Percentiles rank a stretch among this genome's conserved stretches.
These are phyloP conservation scores for Penicillium lividum DNA, from an alignment of 495 filamentous ascomycete species.

Conservation along the genomic window DNA sequence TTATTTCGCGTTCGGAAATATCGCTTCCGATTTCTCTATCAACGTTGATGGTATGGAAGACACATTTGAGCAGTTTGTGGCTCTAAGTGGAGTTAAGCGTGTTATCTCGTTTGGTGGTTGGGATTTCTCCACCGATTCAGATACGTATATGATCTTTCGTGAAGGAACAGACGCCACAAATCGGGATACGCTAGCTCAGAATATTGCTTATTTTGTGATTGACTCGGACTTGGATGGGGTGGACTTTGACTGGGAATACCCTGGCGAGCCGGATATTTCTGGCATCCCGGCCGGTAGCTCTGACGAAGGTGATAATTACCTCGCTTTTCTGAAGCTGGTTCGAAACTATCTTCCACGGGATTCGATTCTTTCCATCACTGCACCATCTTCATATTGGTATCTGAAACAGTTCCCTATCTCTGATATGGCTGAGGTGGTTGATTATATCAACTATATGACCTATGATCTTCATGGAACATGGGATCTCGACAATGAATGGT, in stretches of 20 bases:
- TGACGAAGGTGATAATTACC: slow-evolving; percentile 7
- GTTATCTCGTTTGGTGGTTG: slow-evolving; percentile 53
- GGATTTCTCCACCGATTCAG: slow-evolving; percentile 39
- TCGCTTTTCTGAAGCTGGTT: not conserved
- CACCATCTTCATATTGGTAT: slow-evolving; percentile 39
- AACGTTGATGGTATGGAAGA: too few relatives aligned
- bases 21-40: too few relatives aligned
- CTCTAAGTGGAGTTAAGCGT: too few relatives aligned
- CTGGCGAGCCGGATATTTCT: slow-evolving; percentile 15
- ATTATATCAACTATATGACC: slow-evolving; percentile 40
- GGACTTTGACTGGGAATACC: slow-evolving; percentile 48
- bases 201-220: slow-evolving; percentile 36
- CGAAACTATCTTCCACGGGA: too few relatives aligned
- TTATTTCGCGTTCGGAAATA: too few relatives aligned
- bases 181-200: slow-evolving; percentile 34
- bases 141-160: slow-evolving; percentile 40
- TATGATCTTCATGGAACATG: slow-evolving; percentile 37
- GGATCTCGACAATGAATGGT: not conserved
- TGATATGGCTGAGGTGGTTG: slow-evolving; percentile 19
- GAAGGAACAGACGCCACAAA: slow-evolving; percentile 36
- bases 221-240: slow-evolving; percentile 38
- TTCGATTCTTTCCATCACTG: slow-evolving; percentile 14
- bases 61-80: too few relatives aligned
- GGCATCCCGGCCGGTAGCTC: not conserved
- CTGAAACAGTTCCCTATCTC: slow-evolving; percentile 31